Conservation (phyloP, 2,329 filamentous ascomycete genomes). For the Colletotrichum sp. region DNA sequence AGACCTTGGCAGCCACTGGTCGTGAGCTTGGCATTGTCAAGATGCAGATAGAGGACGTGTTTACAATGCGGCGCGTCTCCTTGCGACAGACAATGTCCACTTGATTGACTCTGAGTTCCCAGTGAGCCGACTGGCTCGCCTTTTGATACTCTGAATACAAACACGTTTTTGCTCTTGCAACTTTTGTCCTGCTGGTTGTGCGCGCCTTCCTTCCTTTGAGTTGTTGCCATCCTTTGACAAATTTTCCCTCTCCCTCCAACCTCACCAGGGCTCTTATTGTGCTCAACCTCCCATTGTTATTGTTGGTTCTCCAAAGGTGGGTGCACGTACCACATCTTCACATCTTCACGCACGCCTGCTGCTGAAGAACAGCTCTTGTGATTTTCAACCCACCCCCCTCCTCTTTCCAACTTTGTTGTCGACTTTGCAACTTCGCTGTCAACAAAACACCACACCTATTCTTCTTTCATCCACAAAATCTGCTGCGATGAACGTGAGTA, state of each 20-base stretch:
- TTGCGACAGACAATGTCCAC: not conserved
- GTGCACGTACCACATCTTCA: not conserved
- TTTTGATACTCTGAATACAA: not conserved
- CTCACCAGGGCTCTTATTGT: not conserved
- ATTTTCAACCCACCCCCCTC: not conserved
- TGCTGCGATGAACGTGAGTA: not conserved
- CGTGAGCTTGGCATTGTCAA: not conserved
- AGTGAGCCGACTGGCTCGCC: not conserved
- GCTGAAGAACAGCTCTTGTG: not conserved
- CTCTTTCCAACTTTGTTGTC: not conserved
- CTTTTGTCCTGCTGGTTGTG: not conserved
- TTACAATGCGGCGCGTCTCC: not conserved
- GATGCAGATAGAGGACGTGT: not conserved
- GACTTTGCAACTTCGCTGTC: not conserved
- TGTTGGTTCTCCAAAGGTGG: not conserved
- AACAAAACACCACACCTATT: not conserved
- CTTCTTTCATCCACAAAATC: not conserved
- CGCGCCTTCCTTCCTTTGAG: not conserved
- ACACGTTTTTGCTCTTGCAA: not conserved
- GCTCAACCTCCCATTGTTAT: not conserved
- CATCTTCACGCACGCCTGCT: not conserved
- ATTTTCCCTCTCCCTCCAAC: not conserved
- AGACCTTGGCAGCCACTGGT: not conserved
- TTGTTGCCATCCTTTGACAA: not conserved
- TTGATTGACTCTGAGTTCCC: not conserved